Percentiles rank a stretch among this genome's conserved stretches.
Evolutionary conservation across 192 early-diverging fungal genomes (phyloP).

Genomic region (Entomortierella beljakovae): DNA sequence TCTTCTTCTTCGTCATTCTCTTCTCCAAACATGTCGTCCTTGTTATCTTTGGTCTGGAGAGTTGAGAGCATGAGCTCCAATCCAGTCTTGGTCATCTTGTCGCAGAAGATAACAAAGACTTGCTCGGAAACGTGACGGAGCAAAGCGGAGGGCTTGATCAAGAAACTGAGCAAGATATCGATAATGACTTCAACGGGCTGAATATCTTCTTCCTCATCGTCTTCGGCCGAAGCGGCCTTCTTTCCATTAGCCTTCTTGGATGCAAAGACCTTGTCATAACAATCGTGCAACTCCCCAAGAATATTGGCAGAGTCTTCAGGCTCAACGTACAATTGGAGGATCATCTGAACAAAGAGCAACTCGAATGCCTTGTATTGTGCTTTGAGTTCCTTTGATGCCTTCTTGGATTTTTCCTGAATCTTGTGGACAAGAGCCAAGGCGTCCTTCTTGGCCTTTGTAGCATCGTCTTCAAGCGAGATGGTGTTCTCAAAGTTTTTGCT

Average conservation of each 20-base stretch:
- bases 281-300: slow-evolving; percentile 78
- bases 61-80: slow-evolving; percentile 69
- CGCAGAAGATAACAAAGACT: slow-evolving; percentile 88
- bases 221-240: slow-evolving; percentile 56
- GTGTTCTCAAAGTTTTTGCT: slow-evolving; percentile 52
- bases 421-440: slow-evolving; percentile 50
- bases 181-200: slow-evolving; percentile 93
- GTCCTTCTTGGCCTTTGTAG: slow-evolving; percentile 53
- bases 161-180: slow-evolving; percentile 90
- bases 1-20: slow-evolving; percentile 62
- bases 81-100: slow-evolving; percentile 76
- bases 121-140: slow-evolving; percentile 81
- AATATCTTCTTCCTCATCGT: slow-evolving; percentile 68
- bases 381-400: slow-evolving; percentile 50
- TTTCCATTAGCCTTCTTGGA: slow-evolving; percentile 55
- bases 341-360: slow-evolving; percentile 75
- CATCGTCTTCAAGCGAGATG: slow-evolving; percentile 53
- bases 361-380: slow-evolving; percentile 77
- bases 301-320: slow-evolving; percentile 72
- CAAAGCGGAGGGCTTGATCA: slow-evolving; percentile 84
- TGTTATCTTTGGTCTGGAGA: slow-evolving; percentile 52
- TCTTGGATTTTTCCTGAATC: slow-evolving; percentile 55
- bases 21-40: slow-evolving; percentile 64
- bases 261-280: slow-evolving; percentile 75
- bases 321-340: slow-evolving; percentile 73